Evolutionary conservation across 1,284 basidiomycete species (phyloP), one percentile per base, ranked within the genome.

Genomic region (Pseudozyma sp.): DNA sequence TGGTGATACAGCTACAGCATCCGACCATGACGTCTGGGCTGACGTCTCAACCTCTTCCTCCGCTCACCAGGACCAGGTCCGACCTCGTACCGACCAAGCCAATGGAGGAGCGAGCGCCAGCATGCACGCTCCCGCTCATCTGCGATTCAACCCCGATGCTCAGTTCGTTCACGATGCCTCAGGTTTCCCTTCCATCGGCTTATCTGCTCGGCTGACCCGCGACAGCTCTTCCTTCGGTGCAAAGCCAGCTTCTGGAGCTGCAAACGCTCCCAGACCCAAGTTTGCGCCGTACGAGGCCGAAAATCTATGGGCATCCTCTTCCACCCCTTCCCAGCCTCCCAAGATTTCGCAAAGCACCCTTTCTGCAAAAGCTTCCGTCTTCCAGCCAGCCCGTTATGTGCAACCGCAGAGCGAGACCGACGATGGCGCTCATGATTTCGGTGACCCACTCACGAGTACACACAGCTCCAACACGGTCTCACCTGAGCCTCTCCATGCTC

Each of bases 91-190:
- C 19, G 48, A 63, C 17, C 53, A 67, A 16, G 63, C 63, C 40
- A 75, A 75, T n/a, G 72, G 72, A 40, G 72, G 67, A 7, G 72
- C 67, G 1, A 63, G 63, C 49, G 72, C 72, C 19, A 75, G 72
- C 46, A 75, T 75, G 67, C 72, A 75, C 49, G 72, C 72, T 43
- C 72, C 71, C 17, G 16, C 58, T 14, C 50, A 65, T 33, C 24
- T 54, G 1, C 61, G 54, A 34, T 43, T 54, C 29, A 39, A n/a
- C 13, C 29, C 33, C 24, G 9, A 55, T 8, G 44, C 40, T 3
- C n/a, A 33, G 34, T 16, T 55, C 2, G 19, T 49, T 4, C 31
- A 54, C 43, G 63, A 71, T 30, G 30, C 54, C n/a, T 68, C 64
- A 5, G 64, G 64, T 30, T 72, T 72, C 11, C 69, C 69, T 31